These are phyloP conservation scores for Mycena crocata DNA, from an alignment of 768 basidiomycete genomes.

Conservation along the genomic window DNA sequence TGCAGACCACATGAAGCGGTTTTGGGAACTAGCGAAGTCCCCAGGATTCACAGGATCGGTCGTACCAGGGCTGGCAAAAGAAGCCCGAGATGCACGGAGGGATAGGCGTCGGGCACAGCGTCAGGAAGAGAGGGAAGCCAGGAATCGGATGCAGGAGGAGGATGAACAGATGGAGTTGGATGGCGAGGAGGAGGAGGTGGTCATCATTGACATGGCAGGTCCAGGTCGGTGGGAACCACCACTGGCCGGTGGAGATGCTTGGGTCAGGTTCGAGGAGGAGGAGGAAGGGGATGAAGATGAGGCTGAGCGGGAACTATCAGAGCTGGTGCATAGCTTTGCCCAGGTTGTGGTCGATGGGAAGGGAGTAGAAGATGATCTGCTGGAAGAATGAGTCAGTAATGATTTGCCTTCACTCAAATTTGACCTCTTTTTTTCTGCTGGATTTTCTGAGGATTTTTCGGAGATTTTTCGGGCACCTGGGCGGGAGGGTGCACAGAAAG, in stretches of 20 bases:
- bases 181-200: not conserved
- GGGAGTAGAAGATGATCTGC: not conserved
- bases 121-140: not conserved
- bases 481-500: too few relatives aligned
- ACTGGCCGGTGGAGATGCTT: not conserved
- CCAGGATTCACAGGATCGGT: conserved; percentile 12
- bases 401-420: not conserved
- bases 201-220: not conserved
- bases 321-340: not conserved
- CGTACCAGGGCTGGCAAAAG: not conserved
- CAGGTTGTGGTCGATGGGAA: not conserved
- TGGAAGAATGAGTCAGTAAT: not conserved
- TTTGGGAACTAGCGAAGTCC: not conserved
- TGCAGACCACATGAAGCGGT: not conserved
- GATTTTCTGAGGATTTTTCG: not conserved
- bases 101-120: not conserved
- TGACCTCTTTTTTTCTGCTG: not conserved
- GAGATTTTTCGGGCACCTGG: not conserved
- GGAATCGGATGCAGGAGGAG: too few relatives aligned
- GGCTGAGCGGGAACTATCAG: not conserved
- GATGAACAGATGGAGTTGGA: not conserved
- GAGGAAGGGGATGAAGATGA: not conserved
- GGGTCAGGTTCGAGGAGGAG: not conserved
- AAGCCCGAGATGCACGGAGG: not conserved
- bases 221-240: not conserved